phyloP scores from a whole-genome alignment of 192 early-diverging fungal genomes.

The Backusella liffmaniae region DNA sequence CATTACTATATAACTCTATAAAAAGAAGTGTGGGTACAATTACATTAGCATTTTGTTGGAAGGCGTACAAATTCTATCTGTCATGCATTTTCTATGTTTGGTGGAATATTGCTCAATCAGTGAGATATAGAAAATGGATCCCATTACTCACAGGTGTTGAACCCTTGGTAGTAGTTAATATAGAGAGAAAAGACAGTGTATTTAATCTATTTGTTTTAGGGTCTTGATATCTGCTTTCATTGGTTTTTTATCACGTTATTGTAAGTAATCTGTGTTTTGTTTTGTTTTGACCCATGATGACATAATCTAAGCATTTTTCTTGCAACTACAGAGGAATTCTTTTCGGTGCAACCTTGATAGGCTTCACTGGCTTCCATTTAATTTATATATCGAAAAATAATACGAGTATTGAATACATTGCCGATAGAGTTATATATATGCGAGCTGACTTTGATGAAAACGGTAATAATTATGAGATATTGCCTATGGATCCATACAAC shows the following conservation, averaged over 20 bases:
- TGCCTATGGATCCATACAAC: constrained; percentile 32
- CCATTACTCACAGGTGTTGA: constrained; percentile 10
- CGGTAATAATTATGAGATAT: constrained; percentile 31
- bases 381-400: constrained; percentile 42
- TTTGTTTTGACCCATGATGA: background rate
- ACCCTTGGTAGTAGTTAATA: background rate
- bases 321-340: constrained; percentile 30
- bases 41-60: background rate
- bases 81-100: constrained; percentile 1
- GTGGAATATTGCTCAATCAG: background rate
- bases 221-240: constrained; percentile 18
- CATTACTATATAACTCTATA: background rate
- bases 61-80: background rate
- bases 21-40: background rate
- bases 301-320: background rate
- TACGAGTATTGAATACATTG: constrained; percentile 46
- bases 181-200: background rate
- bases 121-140: background rate
- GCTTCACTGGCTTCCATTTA: constrained; percentile 40
- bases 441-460: constrained; percentile 38
- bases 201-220: background rate
- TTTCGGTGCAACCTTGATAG: constrained; percentile 40
- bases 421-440: constrained; percentile 27
- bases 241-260: constrained; percentile 17
- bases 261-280: constrained; percentile 15